phyloP scores from a whole-genome alignment of 768 basidiomycete genomes.

The Naganishia vaughanmartiniae region DNA sequence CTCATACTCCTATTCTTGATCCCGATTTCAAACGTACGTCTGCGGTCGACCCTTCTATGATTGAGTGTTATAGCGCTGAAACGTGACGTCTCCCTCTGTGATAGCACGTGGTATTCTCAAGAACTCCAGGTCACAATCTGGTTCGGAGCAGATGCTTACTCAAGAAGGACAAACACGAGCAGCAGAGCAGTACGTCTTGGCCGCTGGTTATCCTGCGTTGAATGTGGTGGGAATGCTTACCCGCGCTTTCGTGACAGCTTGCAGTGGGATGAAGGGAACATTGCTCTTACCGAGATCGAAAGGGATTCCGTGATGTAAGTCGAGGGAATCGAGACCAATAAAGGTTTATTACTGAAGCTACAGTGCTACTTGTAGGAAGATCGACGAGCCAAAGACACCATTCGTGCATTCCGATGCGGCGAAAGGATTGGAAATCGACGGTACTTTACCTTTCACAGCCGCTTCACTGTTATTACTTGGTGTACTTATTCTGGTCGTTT shows the following conservation, averaged over 20 bases:
- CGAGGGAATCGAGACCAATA: neutral
- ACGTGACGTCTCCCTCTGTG: neutral
- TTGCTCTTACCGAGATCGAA: constrained; percentile 85
- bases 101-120: constrained; percentile 33
- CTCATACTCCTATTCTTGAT: constrained; percentile 5
- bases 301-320: constrained; percentile 83
- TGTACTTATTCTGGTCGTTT: neutral
- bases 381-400: constrained; percentile 95
- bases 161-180: constrained; percentile 4
- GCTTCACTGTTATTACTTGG: neutral
- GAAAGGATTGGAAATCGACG: constrained; percentile 57
- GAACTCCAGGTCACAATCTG: constrained; percentile 28
- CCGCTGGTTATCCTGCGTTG: neutral
- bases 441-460: neutral
- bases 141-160: constrained; percentile 16
- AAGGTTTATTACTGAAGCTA: neutral
- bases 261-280: constrained; percentile 93
- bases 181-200: constrained; percentile 23
- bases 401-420: constrained; percentile 69
- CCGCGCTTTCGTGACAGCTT: constrained; percentile 56
- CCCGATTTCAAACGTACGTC: constrained; percentile 22
- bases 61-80: neutral
- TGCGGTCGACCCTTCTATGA: no score
- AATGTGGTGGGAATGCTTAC: neutral
- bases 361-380: constrained; percentile 59